Evolutionary conservation across 345 rosid species (phyloP).

Genomic region (rapeseed (Brassica napus)): Da-Ae NC_063444.1:15937001-15937500

Average conservation of each 20-base stretch:
- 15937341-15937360: not conserved
- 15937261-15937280: not conserved
- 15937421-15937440: slow-evolving; percentile 2
- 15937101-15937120: not conserved
- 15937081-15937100: not conserved
- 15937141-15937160: not conserved
- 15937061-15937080: not conserved
- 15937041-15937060: not conserved
- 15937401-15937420: not conserved
- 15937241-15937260: not conserved
- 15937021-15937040: not conserved
- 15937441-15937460: not conserved
- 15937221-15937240: not conserved
- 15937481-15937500: not conserved
- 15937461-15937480: not conserved
- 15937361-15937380: not conserved
- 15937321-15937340: not conserved
- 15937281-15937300: not conserved
- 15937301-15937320: not conserved
- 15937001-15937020: not conserved
- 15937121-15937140: not conserved
- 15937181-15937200: not conserved
- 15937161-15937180: not conserved
- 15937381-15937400: not conserved
- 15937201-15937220: not conserved